Evolutionary conservation across 108 stramenopile species (phyloP), one percentile per base, ranked within the genome.

Genomic region (Stephanodiscus triporus): DNA sequence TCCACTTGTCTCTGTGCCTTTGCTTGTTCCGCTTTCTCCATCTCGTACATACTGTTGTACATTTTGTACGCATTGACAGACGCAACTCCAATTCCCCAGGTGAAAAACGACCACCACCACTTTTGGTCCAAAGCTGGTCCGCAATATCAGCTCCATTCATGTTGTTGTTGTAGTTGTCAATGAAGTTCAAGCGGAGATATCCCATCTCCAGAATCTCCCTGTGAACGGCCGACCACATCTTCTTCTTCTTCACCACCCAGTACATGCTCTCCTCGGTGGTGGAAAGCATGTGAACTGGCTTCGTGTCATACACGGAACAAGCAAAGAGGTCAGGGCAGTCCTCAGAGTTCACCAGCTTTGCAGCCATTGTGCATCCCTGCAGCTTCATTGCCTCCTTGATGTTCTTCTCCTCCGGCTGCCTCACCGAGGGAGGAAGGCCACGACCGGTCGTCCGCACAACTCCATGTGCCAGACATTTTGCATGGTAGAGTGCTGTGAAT

Each of bases 401-500:
- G 23, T 47, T 55, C 32, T 26, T 53, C 53, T 75, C 73, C 26
- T 51, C 50, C 23, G 14, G 50, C 54, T 56, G 64, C 38, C 49
- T 63, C 9, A 54, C 20, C 10, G 17, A 27, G 11, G 57, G 38
- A 48, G 45, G 47, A 17, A 75, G 24, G 16, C 65, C 73, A 43
- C 54, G 50, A 4, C 63, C 63, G 30, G 26, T 60, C 23, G 65
- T 66, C 6, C 65, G 27, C 32, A 17, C 16, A 26, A 75, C 73
- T 17, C 73, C 54, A 4, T 56, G 53, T 1, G 42, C 20, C n/a
- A 72, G 13, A 34, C 85, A 83, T 63, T 88, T 75, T 14, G 58
- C 66, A 57, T 80, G 85, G 57, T 86, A 91, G 30, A 67, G 68
- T 38, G 91, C 91, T 14, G 84, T 86, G 26, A 70, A 61, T 7